A percentile compares a stretch with the other conserved stretches of the same genome.
Conservation (phyloP, 2,329 filamentous ascomycete species). For the Cladosporium colombiae region DNA sequence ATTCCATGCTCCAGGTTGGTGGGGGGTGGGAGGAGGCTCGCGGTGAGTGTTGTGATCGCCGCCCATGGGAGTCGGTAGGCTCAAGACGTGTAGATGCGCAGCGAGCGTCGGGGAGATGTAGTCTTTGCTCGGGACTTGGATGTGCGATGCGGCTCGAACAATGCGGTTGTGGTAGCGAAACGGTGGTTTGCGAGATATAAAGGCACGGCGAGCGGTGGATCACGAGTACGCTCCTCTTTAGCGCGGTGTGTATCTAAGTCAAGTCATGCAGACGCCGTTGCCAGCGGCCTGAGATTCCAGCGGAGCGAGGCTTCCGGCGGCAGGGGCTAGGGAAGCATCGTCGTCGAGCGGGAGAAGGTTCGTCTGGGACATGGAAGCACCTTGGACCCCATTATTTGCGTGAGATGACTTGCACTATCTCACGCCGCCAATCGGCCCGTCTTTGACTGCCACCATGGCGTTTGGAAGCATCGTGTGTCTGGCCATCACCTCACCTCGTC, state of each 20-base stretch:
- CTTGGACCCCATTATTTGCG: neutral
- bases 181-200: constrained; percentile 8
- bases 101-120: neutral
- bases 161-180: neutral
- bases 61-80: constrained; percentile 14
- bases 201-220: neutral
- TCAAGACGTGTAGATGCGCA: constrained; percentile 9
- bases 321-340: constrained; percentile 3
- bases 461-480: neutral
- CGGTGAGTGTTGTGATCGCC: constrained; percentile 9
- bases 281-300: constrained; percentile 1
- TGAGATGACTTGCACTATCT: neutral
- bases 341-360: neutral
- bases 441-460: neutral
- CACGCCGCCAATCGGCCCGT: neutral
- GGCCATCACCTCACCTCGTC: neutral
- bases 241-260: constrained; percentile 9
- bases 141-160: neutral
- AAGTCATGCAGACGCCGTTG: constrained; percentile 8
- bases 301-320: constrained; percentile 8
- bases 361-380: neutral
- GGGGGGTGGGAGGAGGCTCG: constrained; percentile 14
- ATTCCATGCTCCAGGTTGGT: constrained; percentile 18
- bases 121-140: neutral
- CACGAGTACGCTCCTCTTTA: constrained; percentile 10